Conservation (phyloP, 352 stramenopile genomes). For the Phytophthora pseudosyringae region DNA sequence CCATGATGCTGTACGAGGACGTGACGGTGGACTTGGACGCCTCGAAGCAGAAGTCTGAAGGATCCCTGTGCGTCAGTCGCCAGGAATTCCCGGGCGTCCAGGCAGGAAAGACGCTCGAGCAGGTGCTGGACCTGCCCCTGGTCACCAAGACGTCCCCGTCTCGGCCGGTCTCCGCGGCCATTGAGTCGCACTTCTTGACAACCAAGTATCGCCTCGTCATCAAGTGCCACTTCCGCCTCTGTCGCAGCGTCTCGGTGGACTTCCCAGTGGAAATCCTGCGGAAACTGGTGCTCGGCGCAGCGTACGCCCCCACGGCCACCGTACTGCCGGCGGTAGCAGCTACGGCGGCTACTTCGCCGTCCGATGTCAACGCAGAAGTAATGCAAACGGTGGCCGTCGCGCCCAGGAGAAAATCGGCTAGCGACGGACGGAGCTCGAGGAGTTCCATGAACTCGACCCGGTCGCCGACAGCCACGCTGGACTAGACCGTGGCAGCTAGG, state of each 20-base stretch:
- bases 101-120: conserved; percentile 32
- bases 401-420: conserved; percentile 30
- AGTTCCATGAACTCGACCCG: conserved; percentile 32
- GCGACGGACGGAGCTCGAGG: conserved; percentile 24
- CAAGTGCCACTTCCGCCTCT: conserved; percentile 44
- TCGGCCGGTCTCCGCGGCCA: conserved; percentile 28
- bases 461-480: conserved; percentile 16
- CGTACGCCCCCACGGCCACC: conserved; percentile 17
- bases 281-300: conserved; percentile 17
- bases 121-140: conserved; percentile 39
- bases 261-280: conserved; percentile 40
- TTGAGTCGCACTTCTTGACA: conserved; percentile 36
- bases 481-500: conserved; percentile 2
- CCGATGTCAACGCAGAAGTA: conserved; percentile 17
- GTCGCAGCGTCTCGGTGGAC: conserved; percentile 36
- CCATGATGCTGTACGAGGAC: conserved; percentile 42
- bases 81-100: conserved; percentile 39
- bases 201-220: conserved; percentile 44
- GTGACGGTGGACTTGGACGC: conserved; percentile 31
- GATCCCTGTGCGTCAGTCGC: conserved; percentile 31
- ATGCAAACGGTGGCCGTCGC: conserved; percentile 24
- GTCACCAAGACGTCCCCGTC: conserved; percentile 24
- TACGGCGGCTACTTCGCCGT: conserved; percentile 8
- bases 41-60: conserved; percentile 24
- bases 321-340: conserved; percentile 29